A percentile compares a stretch with the other conserved stretches of the same genome.
phyloP scores from a whole-genome alignment of 2,329 filamentous ascomycete species.

The Lojkania enalia region DNA sequence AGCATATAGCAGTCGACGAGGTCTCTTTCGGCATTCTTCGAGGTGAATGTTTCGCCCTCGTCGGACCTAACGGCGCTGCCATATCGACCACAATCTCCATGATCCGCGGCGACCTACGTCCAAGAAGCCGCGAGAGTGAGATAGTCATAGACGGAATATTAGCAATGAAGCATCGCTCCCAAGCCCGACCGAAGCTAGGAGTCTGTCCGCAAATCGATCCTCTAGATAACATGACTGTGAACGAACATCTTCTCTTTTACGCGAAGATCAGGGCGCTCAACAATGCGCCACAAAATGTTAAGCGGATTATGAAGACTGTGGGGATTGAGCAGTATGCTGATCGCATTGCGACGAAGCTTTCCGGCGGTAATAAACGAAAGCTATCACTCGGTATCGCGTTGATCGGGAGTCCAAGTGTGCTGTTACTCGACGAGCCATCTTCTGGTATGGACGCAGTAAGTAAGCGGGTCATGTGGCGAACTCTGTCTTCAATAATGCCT shows the following conservation, averaged over 20 bases:
- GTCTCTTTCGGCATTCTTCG: conserved; percentile 75
- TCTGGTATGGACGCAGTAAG: conserved; percentile 78
- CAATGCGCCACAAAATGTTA: conserved; percentile 74
- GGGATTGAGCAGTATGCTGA: conserved; percentile 69
- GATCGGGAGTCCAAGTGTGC: conserved; percentile 80
- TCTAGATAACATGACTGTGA: conserved; percentile 75
- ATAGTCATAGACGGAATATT: conserved; percentile 75
- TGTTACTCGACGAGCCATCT: conserved; percentile 88
- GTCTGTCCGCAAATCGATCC: conserved; percentile 83
- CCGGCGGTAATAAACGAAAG: conserved; percentile 86
- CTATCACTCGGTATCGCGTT: conserved; percentile 83
- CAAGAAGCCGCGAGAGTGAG: conserved; percentile 54
- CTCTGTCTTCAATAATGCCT: conserved; percentile 50
- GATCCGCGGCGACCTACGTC: conserved; percentile 74
- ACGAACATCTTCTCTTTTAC: conserved; percentile 86
- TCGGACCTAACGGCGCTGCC: conserved; percentile 85
- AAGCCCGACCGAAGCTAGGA: conserved; percentile 73
- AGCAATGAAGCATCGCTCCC: conserved; percentile 66
- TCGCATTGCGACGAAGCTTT: conserved; percentile 74
- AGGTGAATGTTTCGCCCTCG: conserved; percentile 79
- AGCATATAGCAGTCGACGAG: conserved; percentile 76
- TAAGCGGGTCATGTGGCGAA: conserved; percentile 90
- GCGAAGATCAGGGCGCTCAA: conserved; percentile 77
- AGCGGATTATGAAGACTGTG: conserved; percentile 72
- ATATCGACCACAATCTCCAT: conserved; percentile 85